Evolutionary conservation across 108 stramenopile species (phyloP), one percentile per base, ranked within the genome.

Genomic region (Nitzschia inconspicua): DNA sequence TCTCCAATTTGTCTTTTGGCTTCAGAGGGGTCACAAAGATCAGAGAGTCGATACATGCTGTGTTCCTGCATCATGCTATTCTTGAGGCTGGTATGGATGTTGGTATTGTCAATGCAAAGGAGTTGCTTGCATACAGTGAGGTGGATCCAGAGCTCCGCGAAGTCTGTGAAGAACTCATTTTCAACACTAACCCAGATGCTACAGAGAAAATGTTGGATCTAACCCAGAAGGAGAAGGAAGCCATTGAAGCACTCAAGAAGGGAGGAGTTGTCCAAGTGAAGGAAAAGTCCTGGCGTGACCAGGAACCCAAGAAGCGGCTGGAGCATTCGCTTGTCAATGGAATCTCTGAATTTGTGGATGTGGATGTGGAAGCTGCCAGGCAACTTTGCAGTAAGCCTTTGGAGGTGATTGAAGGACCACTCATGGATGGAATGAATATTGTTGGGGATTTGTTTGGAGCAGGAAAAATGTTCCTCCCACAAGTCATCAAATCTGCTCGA

Each of bases 391-490:
- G 60, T 39, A 83, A 73, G 50, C 96, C 99, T 44, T 80, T 99
- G 52, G 84, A 96, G 18, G 98, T 99, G 20, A 99, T 99, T 71
- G 99, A 99, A 72, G 99, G 99, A 10, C 99, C 99, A 13, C 74
- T 99, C 11, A 99, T 99, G 99, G 91, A 95, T 61, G 99, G 99
- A 41, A 99, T 99, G 99, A 98, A 98, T 68, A 79, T 98, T 4
- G 96, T 99, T 29, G 99, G 99, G 8, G 99, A 99, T 72, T 74
- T 99, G 32, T 99, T 99, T 64, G 99, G 99, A 25, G 70, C 96
- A 31, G 99, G 99, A 44, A 99, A 99, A 72, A 99, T 99, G 99
- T 99, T 99, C 63, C 76, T 99, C 57, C 99, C 99, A 27, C 99
- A 99, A 86, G 99, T 99, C 40, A 99, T 99, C 75, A 99, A 99